Conservation (phyloP, 306 rosid genomes). For the Inga oerstediana region DNA sequence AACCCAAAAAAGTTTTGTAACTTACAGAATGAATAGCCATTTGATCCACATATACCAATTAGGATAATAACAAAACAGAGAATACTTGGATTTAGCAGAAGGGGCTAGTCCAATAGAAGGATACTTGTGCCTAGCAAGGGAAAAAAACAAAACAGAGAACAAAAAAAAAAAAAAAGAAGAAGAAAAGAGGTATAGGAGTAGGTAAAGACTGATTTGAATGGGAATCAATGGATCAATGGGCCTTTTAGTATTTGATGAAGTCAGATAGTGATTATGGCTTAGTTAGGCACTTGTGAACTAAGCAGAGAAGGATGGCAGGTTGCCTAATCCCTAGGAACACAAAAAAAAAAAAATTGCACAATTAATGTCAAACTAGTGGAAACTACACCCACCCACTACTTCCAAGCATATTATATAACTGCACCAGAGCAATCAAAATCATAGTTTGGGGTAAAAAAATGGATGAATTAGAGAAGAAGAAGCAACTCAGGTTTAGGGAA, state of each 20-base stretch:
- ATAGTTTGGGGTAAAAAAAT: conserved; percentile 11
- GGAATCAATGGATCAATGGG: background rate
- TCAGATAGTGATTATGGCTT: conserved; percentile 20
- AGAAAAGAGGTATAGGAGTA: background rate
- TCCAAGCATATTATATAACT: conserved; percentile 26
- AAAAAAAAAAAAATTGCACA: conserved; percentile 31
- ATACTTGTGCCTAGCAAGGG: no score
- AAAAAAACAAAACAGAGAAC: background rate
- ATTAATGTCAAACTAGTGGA: conserved; percentile 34
- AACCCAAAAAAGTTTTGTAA: background rate
- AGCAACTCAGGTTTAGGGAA: conserved; percentile 38
- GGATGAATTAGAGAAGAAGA: conserved; percentile 35
- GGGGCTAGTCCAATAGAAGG: no score
- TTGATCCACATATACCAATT: background rate
- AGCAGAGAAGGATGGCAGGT: conserved; percentile 34
- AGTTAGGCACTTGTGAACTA: conserved; percentile 8
- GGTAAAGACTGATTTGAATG: background rate
- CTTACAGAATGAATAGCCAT: background rate
- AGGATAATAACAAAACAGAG: background rate
- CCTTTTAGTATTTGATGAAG: background rate
- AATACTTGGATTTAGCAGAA: background rate
- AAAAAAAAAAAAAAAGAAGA: background rate
- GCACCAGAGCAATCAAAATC: conserved; percentile 19
- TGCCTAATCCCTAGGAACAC: conserved; percentile 45
- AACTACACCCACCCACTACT: conserved; percentile 26